Evolutionary conservation across 2,329 filamentous ascomycete species (phyloP).

Genomic region (Cladosporium cucumerinum): DNA sequence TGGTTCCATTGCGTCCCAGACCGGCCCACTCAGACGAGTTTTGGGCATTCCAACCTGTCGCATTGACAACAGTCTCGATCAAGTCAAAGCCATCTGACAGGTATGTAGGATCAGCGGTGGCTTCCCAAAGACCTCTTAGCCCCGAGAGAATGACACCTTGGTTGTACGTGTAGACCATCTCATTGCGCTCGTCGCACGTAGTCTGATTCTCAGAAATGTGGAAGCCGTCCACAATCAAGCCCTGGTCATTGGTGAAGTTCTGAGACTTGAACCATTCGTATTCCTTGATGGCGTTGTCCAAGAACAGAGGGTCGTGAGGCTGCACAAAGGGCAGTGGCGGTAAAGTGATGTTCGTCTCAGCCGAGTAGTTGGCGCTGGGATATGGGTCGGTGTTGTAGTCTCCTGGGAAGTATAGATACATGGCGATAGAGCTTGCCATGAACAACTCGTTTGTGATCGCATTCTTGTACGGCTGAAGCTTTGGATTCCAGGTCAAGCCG

Average conservation of each 20-base stretch:
- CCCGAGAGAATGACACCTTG: conserved; percentile 87
- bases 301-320: conserved; percentile 49
- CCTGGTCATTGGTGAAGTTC: conserved; percentile 74
- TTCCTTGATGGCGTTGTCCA: conserved; percentile 69
- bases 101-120: conserved; percentile 67
- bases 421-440: conserved; percentile 77
- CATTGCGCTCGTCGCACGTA: conserved; percentile 69
- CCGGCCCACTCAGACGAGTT: conserved; percentile 58
- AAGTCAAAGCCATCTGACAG: conserved; percentile 75
- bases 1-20: conserved; percentile 71
- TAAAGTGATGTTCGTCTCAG: conserved; percentile 45
- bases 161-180: conserved; percentile 95
- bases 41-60: conserved; percentile 65
- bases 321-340: conserved; percentile 25
- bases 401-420: conserved; percentile 89
- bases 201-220: conserved; percentile 66
- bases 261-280: conserved; percentile 77
- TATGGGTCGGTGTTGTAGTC: conserved; percentile 59
- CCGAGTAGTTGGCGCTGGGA: conserved; percentile 34
- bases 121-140: conserved; percentile 74
- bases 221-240: conserved; percentile 83
- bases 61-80: conserved; percentile 67
- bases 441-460: conserved; percentile 94
- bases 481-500: conserved; percentile 89
- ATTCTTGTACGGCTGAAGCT: conserved; percentile 83